Evolutionary conservation across 2,329 filamentous ascomycete species (phyloP), one percentile per base, ranked within the genome.

Genomic region (Chrysosporium queenslandicum): DNA sequence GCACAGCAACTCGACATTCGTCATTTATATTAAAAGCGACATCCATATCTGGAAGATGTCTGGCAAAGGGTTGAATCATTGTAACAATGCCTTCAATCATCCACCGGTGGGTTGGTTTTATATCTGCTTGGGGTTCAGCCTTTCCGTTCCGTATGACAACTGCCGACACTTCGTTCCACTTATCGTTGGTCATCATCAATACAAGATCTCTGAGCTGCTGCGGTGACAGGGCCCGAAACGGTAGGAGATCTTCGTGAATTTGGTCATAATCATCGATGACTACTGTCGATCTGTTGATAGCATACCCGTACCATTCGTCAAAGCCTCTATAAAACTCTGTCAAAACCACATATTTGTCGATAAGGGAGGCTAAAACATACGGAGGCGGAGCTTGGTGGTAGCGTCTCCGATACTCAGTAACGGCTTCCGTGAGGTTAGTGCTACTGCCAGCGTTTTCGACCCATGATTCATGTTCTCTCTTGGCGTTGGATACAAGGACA

Each of bases 21-120:
- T 82, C 78, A 54, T 81, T 79, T n/a, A 82, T 60, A 55, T 82
- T 82, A 65, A 82, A 76, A 0, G 76, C 78, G 34, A 83, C 63
- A 59, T 82, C 79, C 79, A 83, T 82, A 55, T 82, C 79, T 0
- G 80, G 80, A 27, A 82, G 68, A 57, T 73, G 70, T 52, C 77
- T 61, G 1, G 71, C 69, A 57, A 82, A 80, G 1, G 72, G 69
- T 32, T 71, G 68, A 29, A 82, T 77, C 69, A 82, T 78, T 5
- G 68, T 60, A 0, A 72, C 66, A 1, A 77, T 68, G 21, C 77
- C 77, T 29, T 77, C 71, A 7, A 81, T 68, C 74, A 81, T 78
- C 77, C 78, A 80, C 16, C 71, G 68, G 63, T 81, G 77, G 3
- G 78, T 78, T 1, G 73, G 74, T 50, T 73, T 68, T 8, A 80